Evolutionary conservation across 257 asterid genomes (phyloP).

Genomic region (Fraxinus cuspidata): DNA sequence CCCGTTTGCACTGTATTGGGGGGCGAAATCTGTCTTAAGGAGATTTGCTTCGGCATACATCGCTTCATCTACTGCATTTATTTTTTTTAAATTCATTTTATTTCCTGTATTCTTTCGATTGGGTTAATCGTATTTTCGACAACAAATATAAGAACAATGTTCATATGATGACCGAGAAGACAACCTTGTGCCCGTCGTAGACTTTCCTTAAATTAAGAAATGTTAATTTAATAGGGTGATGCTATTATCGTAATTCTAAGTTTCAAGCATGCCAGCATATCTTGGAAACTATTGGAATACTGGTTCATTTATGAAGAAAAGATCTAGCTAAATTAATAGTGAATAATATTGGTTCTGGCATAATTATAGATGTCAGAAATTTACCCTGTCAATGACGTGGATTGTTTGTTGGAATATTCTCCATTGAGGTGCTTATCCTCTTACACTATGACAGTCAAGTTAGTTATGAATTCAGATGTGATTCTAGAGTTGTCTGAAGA

Average conservation of each 20-base stretch:
- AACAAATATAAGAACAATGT: background rate
- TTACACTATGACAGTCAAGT: background rate
- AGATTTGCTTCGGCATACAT: too few species aligned
- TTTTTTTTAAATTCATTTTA: too few species aligned
- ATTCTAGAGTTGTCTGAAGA: background rate
- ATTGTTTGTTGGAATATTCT: background rate
- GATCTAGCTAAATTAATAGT: background rate
- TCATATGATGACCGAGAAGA: background rate
- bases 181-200: background rate
- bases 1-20: too few species aligned
- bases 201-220: background rate
- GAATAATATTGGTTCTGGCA: background rate
- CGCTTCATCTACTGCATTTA: too few species aligned
- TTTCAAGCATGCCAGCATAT: background rate
- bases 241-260: background rate
- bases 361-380: background rate
- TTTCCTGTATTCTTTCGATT: too few species aligned
- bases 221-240: too few species aligned
- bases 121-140: too few species aligned
- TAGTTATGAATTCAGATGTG: background rate
- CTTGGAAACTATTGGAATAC: background rate
- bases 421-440: too few species aligned
- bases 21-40: too few species aligned
- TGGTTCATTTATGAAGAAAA: background rate
- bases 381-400: background rate